Evolutionary conservation across 495 filamentous ascomycete genomes (phyloP), one percentile per base, ranked within the genome.

Genomic region (Mytilinidion resinicola): DNA sequence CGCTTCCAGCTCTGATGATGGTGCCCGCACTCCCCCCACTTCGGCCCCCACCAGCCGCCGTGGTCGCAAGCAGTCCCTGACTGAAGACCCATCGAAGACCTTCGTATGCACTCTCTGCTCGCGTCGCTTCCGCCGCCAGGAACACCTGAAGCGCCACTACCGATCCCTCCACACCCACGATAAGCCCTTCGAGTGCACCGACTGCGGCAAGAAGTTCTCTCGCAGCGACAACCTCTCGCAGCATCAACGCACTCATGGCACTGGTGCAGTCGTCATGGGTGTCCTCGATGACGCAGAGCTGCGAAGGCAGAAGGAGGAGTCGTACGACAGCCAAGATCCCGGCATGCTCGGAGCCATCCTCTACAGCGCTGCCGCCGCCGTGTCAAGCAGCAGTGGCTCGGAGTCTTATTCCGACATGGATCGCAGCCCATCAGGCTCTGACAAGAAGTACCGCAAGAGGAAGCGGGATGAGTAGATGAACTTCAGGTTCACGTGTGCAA

Each of bases 131-230:
- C 90, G 95, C 60, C 90, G 95, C 58, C 95, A 97, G 72, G 95
- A 99, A 71, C 95, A 99, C 67, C 85, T 99, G 57, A 97, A 97
- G 84, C 89, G 95, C 59, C 95, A 99, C 77, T 96, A 96, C 79
- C 85, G 95, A 46, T 97, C 95, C 39, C 89, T 99, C 43, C 95
- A 97, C 78, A 99, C 95, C 1, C 85, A 95, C 64, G 93, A 97
- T 59, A 99, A 99, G 83, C 95, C 95, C 7, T 97, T 97, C 70
- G 90, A 96, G 73, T 99, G 95, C 76, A 76, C 82, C 58, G 91
- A 97, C 75, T 99, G 95, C 65, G 92, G 93, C 58, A 99, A 99
- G 84, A 96, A 96, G 78, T 99, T 97, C 78, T 97, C 93, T 1
- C 88, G 95, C 56, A 92, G 87, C 65, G 95, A 99, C 74, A 99